Evolutionary conservation across 1,284 basidiomycete species (phyloP), one percentile per base, ranked within the genome.

Genomic region (Exobasidium cylindrosporum): DNA sequence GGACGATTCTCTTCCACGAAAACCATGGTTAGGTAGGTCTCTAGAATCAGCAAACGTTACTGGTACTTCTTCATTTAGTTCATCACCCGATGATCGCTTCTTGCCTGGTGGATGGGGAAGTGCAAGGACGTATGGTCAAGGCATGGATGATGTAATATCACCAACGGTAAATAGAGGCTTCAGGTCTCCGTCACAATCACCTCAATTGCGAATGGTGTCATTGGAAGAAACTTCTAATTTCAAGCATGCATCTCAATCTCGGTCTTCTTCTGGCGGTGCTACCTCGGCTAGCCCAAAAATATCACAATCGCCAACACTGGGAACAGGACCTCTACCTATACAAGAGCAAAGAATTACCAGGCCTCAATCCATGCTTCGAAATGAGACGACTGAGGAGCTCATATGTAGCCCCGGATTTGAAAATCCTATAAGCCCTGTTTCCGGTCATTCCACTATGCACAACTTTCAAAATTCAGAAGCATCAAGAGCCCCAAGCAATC

Each of bases 31-130:
- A 17, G 13, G 13, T 30, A 5, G 17, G 4, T 4, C 53, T 13
- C 7, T 31, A 21, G 53, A 44, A 2, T 14, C 21, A 14, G 14
- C 17, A n/a, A 55, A 29, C 17, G 14, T 13, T 14, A 50, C n/a
- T 50, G 47, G 47, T 24, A 50, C 47, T 24, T 50, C 47, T 3
- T 50, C 53, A 23, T 55, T 26, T 29, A 40, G 32, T 26, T 55
- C 53, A 17, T 55, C 53, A 3, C 53, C 53, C 14, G 53, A 55
- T 44, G 53, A 55, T 32, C 53, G 31, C 14, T 10, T 26, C 7
- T 29, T 55, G 21, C 53, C 53, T 5, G 53, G 53, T 23, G 53
- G 53, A 35, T 55, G 53, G 53, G 30, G 53, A 55, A 29, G 31
- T n/a, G 14, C 35, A 40, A 40, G 53, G 14, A 6, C 53, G 21